Conservation (phyloP, 2,329 filamentous ascomycete species). For the Hypoxylon sp. region DNA sequence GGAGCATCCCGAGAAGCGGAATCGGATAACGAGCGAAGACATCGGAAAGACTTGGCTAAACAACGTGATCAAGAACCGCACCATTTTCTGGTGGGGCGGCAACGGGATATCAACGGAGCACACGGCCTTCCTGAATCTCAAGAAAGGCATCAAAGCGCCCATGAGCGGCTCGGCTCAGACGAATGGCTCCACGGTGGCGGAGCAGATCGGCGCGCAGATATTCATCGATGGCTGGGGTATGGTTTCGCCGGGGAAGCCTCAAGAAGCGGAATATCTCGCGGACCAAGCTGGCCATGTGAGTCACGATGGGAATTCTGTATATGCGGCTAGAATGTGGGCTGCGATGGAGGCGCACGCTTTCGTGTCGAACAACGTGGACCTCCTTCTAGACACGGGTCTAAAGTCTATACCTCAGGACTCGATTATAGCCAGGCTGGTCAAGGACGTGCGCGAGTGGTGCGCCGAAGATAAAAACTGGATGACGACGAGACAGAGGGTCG, state of each 20-base stretch:
- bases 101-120: slow-evolving; percentile 58
- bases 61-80: slow-evolving; percentile 51
- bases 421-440: slow-evolving; percentile 50
- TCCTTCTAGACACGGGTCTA: slow-evolving; percentile 55
- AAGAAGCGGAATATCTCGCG: slow-evolving; percentile 54
- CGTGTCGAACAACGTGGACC: slow-evolving; percentile 52
- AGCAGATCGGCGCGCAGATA: slow-evolving; percentile 59
- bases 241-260: slow-evolving; percentile 53
- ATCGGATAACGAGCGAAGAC: slow-evolving; percentile 39
- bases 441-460: slow-evolving; percentile 53
- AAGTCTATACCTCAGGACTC: slow-evolving; percentile 51
- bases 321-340: slow-evolving; percentile 58
- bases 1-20: slow-evolving; percentile 48
- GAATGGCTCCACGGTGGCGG: slow-evolving; percentile 54
- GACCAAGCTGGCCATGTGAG: slow-evolving; percentile 55
- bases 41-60: slow-evolving; percentile 56
- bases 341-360: slow-evolving; percentile 60
- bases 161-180: slow-evolving; percentile 51
- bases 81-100: slow-evolving; percentile 59
- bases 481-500: slow-evolving; percentile 55
- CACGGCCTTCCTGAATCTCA: slow-evolving; percentile 58
- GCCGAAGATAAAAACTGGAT: slow-evolving; percentile 53
- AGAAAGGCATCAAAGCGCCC: slow-evolving; percentile 55
- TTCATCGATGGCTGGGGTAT: slow-evolving; percentile 59
- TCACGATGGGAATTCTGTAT: slow-evolving; percentile 58